Evolutionary conservation across 176 grass and related monocot species (phyloP), one percentile per base, ranked within the genome.

Genomic region (Alloteropsis semialata): DNA sequence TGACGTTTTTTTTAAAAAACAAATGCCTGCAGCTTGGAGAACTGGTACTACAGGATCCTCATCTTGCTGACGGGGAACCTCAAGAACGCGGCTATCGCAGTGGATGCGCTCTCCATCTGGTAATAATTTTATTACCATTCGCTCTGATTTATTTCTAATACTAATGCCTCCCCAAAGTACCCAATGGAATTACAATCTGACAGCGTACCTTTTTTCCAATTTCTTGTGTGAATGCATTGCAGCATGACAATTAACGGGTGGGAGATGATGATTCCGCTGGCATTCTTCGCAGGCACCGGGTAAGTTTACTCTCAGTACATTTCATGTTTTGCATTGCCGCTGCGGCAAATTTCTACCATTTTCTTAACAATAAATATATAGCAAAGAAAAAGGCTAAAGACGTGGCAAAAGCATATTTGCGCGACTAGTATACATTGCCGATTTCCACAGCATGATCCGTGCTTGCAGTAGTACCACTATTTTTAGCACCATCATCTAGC

Each of bases 181-280:
- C 43, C 42, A 43, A 7, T 8, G 11, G 42, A 51, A 6, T 18
- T 50, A 50, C 16, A 50, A 16, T 62, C 5, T 49, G 11, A 64
- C 41, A 53, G 39, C 78, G 30, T 45, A 37, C 16, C 8, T 1
- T 73, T 74, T 44, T n/a, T n/a, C n/a, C n/a, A n/a, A n/a, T n/a
- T 65, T 8, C 8, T 41, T 30, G 3, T 25, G 7, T 13, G 77
- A 24, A 46, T 36, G 34, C n/a, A 36, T 36, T 49, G 30, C 84
- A 97, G 94, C 90, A 97, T 97, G 94, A 87, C 77, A 8, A 97
- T 97, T 50, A 97, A 92, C 62, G 94, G 80, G 70, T 97, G 89
- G 94, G 89, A 97, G 88, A 74, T 97, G 92, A 97, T 94, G 94
- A 97, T 97, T 87, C 94, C 94, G 1, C 32, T 97, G 66, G 92